Base-by-base conservation (phyloP, 768 basidiomycete species). In the Zangia roseola region DNA sequence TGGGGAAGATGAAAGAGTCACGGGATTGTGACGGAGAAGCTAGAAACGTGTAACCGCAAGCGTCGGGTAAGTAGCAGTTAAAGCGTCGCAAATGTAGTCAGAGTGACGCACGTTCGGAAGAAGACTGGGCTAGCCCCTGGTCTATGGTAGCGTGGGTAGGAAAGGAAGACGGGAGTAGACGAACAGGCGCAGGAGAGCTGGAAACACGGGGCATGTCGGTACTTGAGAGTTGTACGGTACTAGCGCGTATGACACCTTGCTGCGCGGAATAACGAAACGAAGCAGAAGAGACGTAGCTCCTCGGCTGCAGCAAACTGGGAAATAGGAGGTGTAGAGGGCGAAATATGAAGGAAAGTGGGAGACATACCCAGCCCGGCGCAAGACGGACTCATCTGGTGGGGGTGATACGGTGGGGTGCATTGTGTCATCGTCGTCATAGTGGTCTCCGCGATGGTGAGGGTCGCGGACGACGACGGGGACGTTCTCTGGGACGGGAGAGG, bases 201-300 rank as follows among this genome's bases (percentile, higher is more conserved):
- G 44, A 0, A 12, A 41, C 9, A 25, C 49, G 61, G 6, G 69
- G 61, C 14, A 76, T 65, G 47, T 70, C 37, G 5, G 76, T 75
- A 45, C 70, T 72, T 16, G 86, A 86, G 4, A 91, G 72, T 43
- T 83, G 74, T 61, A 90, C 75, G 0, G 88, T 89, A 53, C 70
- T 75, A 28, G 79, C 72, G 16, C 88, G 81, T 51, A 90, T 91
- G 24, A 76, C 73, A 54, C 77, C 77, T 53, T 81, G 82, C 8
- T 45, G 54, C 10, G 49, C 41, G 0, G 54, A 47, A 40, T 33
- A 47, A 43, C 56, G 60, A 45, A 55, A 14, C 52, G 67, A 53
- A 45, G 60, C 40, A 45, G 59, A 60, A 35, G 67, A 61, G 59
- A 67, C 51, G 59, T 74, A 81, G 53, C 76, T 78, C 53, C 70